phyloP scores from a whole-genome alignment of 2,329 filamentous ascomycete genomes.

The Trichoderma koningii region DNA sequence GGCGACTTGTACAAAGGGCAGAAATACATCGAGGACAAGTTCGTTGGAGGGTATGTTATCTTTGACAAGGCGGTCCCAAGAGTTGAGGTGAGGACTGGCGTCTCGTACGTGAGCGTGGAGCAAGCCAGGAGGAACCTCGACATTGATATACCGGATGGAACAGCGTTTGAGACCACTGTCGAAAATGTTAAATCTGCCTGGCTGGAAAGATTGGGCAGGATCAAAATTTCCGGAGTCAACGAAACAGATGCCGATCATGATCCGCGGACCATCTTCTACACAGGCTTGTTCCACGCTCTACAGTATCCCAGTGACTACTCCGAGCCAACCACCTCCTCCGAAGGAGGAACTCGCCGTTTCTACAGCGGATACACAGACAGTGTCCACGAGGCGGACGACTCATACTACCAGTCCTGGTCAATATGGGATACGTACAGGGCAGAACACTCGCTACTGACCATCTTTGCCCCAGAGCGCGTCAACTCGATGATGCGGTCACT shows the following conservation, averaged over 20 bases:
- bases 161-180: slow-evolving; percentile 44
- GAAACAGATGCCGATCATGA: slow-evolving; percentile 45
- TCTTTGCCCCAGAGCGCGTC: slow-evolving; percentile 50
- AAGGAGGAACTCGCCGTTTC: slow-evolving; percentile 37
- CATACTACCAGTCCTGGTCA: slow-evolving; percentile 54
- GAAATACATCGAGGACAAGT: slow-evolving; percentile 38
- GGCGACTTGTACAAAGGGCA: slow-evolving; percentile 33
- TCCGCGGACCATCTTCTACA: slow-evolving; percentile 50
- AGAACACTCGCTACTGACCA: slow-evolving; percentile 48
- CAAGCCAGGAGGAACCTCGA: slow-evolving; percentile 50
- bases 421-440: slow-evolving; percentile 54
- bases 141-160: slow-evolving; percentile 43
- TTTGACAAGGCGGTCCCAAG: slow-evolving; percentile 37
- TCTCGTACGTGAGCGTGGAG: slow-evolving; percentile 51
- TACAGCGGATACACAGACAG: slow-evolving; percentile 52
- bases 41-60: slow-evolving; percentile 46
- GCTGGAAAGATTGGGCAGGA: slow-evolving; percentile 48
- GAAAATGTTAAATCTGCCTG: slow-evolving; percentile 46
- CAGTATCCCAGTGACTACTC: slow-evolving; percentile 53
- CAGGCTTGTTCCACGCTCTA: slow-evolving; percentile 48
- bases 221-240: slow-evolving; percentile 48
- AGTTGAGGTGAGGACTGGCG: slow-evolving; percentile 49
- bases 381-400: slow-evolving; percentile 45
- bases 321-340: slow-evolving; percentile 40
- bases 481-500: slow-evolving; percentile 51